These are phyloP conservation scores for Hypoxylon fragiforme DNA, from an alignment of 495 filamentous ascomycete species.

Conservation along the genomic window DNA sequence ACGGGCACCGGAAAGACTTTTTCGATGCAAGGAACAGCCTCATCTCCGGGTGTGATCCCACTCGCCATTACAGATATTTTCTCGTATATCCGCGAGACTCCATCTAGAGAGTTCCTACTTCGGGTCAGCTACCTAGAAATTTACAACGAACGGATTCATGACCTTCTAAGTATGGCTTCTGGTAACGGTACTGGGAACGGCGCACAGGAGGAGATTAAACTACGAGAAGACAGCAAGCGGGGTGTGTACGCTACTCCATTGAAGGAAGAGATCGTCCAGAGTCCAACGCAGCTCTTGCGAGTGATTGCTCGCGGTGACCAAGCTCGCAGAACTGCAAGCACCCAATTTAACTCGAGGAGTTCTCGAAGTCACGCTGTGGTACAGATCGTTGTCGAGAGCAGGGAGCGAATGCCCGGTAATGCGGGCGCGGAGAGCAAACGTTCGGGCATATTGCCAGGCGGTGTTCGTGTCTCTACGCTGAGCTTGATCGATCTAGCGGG, in stretches of 20 bases:
- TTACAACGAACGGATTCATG: constrained; percentile 97
- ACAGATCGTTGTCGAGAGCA: constrained; percentile 96
- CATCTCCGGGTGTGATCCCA: constrained; percentile 95
- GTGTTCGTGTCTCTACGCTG: constrained; percentile 91
- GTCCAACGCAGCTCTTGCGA: constrained; percentile 89
- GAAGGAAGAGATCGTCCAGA: constrained; percentile 98
- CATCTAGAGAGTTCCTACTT: constrained; percentile 89
- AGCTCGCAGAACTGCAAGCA: constrained; percentile 84
- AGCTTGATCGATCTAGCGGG: constrained; percentile 96
- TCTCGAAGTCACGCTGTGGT: constrained; percentile 98
- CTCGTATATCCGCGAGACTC: constrained; percentile 96
- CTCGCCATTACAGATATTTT: constrained; percentile 98
- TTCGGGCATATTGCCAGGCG: constrained; percentile 77
- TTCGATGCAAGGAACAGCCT: constrained; percentile 97
- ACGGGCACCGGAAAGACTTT: constrained; percentile 98
- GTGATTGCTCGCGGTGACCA: constrained; percentile 95
- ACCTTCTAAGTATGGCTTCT: constrained; percentile 76
- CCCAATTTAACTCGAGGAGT: constrained; percentile 93
- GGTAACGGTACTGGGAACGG: constrained; percentile 49
- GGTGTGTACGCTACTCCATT: constrained; percentile 95
- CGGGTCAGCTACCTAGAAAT: constrained; percentile 98
- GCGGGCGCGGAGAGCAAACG: constrained; percentile 66
- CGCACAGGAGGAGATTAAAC: constrained; percentile 85
- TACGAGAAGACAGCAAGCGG: constrained; percentile 92
- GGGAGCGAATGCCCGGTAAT: constrained; percentile 73